Percentiles rank a stretch among this genome's conserved stretches.
These are phyloP conservation scores for Amylocarpus encephaloides DNA, from an alignment of 2,329 filamentous ascomycete genomes.

Conservation along the genomic window DNA sequence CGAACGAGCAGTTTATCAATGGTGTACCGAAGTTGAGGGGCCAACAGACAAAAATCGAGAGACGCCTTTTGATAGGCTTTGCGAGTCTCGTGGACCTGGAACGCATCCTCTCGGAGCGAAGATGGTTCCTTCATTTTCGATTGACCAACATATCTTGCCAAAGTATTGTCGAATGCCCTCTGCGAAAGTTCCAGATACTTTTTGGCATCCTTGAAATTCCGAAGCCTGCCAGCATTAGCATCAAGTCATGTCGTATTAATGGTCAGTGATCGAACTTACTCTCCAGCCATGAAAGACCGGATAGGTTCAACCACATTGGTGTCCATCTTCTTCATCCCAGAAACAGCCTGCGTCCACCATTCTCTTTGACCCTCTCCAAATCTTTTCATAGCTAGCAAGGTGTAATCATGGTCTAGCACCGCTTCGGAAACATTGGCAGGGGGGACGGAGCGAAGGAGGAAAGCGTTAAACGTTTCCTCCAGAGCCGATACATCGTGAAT, in stretches of 20 bases:
- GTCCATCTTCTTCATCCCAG: slow-evolving; percentile 72
- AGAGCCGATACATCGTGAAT: slow-evolving; percentile 62
- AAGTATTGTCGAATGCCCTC: slow-evolving; percentile 73
- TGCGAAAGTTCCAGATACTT: slow-evolving; percentile 72
- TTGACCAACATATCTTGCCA: slow-evolving; percentile 76
- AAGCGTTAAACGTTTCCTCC: slow-evolving; percentile 72
- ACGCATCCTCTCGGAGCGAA: slow-evolving; percentile 86
- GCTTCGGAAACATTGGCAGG: slow-evolving; percentile 70
- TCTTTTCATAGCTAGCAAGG: slow-evolving; percentile 75
- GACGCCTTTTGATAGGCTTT: slow-evolving; percentile 87
- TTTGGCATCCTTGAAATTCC: slow-evolving; percentile 78
- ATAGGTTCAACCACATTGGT: slow-evolving; percentile 74
- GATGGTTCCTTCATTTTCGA: slow-evolving; percentile 93
- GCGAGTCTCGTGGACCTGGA: slow-evolving; percentile 86
- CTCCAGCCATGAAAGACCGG: slow-evolving; percentile 66
- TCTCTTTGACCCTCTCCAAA: slow-evolving; percentile 82
- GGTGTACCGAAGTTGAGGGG: slow-evolving; percentile 75
- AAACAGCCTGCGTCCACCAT: slow-evolving; percentile 74
- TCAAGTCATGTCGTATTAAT: not conserved
- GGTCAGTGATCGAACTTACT: slow-evolving; percentile 35
- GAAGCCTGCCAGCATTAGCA: slow-evolving; percentile 39
- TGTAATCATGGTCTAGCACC: slow-evolving; percentile 91
- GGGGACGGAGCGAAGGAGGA: slow-evolving; percentile 70
- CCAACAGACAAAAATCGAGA: slow-evolving; percentile 86
- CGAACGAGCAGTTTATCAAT: slow-evolving; percentile 83